Base-by-base conservation (phyloP, 257 asterid genomes). In the Scutellaria baicalensis region DNA sequence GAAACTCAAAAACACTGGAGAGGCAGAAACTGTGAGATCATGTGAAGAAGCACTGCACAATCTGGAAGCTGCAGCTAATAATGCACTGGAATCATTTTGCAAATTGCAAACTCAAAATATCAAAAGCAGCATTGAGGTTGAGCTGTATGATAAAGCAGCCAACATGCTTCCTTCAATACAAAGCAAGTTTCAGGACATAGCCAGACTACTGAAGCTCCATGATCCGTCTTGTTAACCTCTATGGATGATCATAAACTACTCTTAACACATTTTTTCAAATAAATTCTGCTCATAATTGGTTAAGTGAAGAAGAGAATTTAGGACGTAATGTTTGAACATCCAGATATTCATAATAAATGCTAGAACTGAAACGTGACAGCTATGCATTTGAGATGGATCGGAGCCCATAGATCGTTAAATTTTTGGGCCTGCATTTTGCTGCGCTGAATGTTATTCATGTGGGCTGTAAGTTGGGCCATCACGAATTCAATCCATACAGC, bases 51-150 rank as follows among this genome's bases (percentile, higher is more conserved):
- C 91, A 42, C 17, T 81, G 73, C 54, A 60, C 52, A 67, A 76
- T 70, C 70, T 87, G 81, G 91, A 87, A 69, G 72, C 71, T 68
- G 93, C 86, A 71, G 79, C 84, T 69, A 88, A 86, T 71, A 76
- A 61, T 57, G 82, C 80, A 31, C 68, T 87, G 62, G 81, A 75
- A 78, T 70, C 78, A 38, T 76, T 84, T 63, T 54, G 79, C 80
- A 64, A 62, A 68, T 66, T 84, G 73, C 80, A 78, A 65, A 57
- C 67, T 14, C 65, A 47, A 73, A 56, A 63, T 35, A 48, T 6
- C 6, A 59, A 33, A 35, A 65, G 59, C 33, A 73, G 52, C 20
- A 27, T 55, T 43, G 72, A 71, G 75, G 39, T 48, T 77, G 82
- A 59, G 57, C 69, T 77, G 59, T 70, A 36, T 48, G 66, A 69